Conservation (phyloP, 2,329 filamentous ascomycete species). For the Exophiala spinifera region DNA sequence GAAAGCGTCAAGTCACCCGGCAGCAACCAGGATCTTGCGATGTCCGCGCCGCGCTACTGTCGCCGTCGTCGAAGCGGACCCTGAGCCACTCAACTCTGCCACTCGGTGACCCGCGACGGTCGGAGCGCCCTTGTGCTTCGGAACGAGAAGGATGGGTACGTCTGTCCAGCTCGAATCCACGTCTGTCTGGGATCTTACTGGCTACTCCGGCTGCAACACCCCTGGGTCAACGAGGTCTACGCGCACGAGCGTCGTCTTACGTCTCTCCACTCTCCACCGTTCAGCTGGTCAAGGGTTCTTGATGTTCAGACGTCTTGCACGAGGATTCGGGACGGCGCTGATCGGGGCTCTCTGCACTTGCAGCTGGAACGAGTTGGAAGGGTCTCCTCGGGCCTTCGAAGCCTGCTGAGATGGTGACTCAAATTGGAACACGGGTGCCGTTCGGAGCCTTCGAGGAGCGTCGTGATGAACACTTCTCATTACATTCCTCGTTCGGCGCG, state of each 20-base stretch:
- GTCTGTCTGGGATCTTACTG: background rate
- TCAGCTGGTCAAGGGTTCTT: background rate
- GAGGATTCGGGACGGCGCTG: background rate
- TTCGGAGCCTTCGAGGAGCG: background rate
- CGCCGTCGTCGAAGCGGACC: background rate
- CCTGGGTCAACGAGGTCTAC: background rate
- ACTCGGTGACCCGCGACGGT: background rate
- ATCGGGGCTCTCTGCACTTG: background rate
- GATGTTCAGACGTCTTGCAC: background rate
- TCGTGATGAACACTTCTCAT: background rate
- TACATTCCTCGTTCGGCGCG: too few species aligned
- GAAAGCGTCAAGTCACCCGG: background rate
- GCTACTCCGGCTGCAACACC: background rate
- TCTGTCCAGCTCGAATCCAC: background rate
- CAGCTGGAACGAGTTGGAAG: background rate
- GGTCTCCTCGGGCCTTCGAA: background rate
- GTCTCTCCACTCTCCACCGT: slow-evolving; percentile 1
- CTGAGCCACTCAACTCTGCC: background rate
- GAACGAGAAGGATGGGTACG: background rate
- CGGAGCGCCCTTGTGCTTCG: background rate
- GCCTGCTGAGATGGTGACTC: background rate
- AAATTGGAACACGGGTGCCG: background rate
- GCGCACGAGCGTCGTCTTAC: background rate
- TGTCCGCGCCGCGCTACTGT: background rate
- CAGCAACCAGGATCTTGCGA: background rate